phyloP scores from a whole-genome alignment of 2,329 filamentous ascomycete genomes.

The Trichoderma koningii region DNA sequence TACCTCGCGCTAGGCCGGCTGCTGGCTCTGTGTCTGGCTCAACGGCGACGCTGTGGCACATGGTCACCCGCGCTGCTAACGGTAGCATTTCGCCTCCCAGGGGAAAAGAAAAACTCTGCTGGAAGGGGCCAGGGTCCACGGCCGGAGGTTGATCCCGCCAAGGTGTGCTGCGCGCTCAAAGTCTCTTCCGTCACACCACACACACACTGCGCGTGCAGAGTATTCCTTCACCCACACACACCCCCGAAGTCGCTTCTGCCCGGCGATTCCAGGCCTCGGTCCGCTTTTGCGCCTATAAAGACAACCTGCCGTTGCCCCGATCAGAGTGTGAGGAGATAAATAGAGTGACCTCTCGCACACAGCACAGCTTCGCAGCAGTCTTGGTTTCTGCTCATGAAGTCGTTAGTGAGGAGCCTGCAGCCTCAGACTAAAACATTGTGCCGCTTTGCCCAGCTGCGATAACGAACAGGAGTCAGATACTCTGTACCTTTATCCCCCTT shows the following conservation, averaged over 20 bases:
- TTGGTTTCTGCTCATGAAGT: slow-evolving; percentile 40
- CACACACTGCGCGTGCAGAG: background rate
- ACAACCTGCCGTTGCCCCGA: slow-evolving; percentile 17
- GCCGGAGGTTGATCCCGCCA: slow-evolving; percentile 11
- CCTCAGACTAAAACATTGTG: slow-evolving; percentile 18
- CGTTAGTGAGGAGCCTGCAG: slow-evolving; percentile 44
- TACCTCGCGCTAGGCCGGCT: slow-evolving; percentile 25
- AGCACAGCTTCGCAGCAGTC: background rate
- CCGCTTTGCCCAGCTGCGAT: slow-evolving; percentile 21
- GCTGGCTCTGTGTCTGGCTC: background rate
- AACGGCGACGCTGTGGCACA: slow-evolving; percentile 17
- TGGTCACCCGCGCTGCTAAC: slow-evolving; percentile 13
- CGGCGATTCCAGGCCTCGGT: slow-evolving; percentile 21
- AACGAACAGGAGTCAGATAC: slow-evolving; percentile 15
- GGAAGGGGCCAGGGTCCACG: slow-evolving; percentile 23
- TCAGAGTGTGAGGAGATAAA: slow-evolving; percentile 13
- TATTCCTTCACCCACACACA: too few relatives aligned
- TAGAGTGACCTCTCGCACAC: slow-evolving; percentile 9
- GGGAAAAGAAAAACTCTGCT: slow-evolving; percentile 30
- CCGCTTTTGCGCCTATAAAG: slow-evolving; percentile 21
- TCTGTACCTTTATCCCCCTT: background rate
- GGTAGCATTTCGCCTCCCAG: slow-evolving; percentile 26
- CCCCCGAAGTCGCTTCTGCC: slow-evolving; percentile 21
- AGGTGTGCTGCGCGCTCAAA: background rate
- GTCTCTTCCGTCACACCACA: slow-evolving; percentile 26